Evolutionary conservation across 2,329 filamentous ascomycete genomes (phyloP), one percentile per base, ranked within the genome.

Genomic region (Daldinia sp.): DNA sequence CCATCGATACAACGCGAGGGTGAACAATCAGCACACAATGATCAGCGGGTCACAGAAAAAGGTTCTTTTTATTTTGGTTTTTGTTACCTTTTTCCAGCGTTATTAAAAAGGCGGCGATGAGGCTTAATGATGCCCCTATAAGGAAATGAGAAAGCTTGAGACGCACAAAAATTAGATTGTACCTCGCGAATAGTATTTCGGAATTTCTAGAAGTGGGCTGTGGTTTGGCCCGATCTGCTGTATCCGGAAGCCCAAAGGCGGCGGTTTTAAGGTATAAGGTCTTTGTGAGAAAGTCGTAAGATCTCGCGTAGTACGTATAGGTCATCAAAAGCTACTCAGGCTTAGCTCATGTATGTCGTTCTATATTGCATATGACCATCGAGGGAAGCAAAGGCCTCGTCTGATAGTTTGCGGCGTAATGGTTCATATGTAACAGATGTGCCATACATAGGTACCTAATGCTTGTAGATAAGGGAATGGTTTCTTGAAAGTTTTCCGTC

Each of bases 131-230:
- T 13, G 10, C 26, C 26, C 54, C 53, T 68, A 68, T 37, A 65
- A 69, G 69, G 76, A 76, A 77, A 74, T 71, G 74, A 74, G 73
- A 72, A 74, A 74, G 64, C 67, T 77, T 70, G 74, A 76, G 77
- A 70, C 76, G 76, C 73, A 74, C 68, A 76, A 75, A 76, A 68
- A 69, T 75, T 82, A 82, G 79, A 82, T 78, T 81, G 81, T 79
- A 79, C 73, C 71, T 37, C 39, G 78, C 78, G 74, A 82, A 81
- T 82, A 80, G 81, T 78, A 83, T 79, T 79, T 73, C 74, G 79
- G 76, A 79, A 77, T 80, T 77, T 78, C 74, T 72, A 75, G 74
- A 72, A 41, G 71, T 75, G 56, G 79, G 74, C 12, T 35, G 9
- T 74, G 75, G 72, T 55, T 72, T 63, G 44, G 44, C 44, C 13